Evolutionary conservation across 2,329 filamentous ascomycete species (phyloP).

Genomic region (Pseudocercospora cruenta): DNA sequence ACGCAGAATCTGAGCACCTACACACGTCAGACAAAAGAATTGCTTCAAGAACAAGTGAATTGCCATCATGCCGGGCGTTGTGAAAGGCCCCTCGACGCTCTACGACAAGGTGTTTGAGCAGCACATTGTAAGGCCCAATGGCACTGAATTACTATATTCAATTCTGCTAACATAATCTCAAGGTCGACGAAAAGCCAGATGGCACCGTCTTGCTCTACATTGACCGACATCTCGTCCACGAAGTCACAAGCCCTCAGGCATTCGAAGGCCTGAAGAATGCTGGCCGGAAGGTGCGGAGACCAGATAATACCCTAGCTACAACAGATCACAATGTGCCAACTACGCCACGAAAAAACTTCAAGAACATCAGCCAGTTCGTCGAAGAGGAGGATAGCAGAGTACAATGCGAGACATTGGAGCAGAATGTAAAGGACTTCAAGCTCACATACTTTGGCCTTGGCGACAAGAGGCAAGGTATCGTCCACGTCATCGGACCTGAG

Average conservation of each 20-base stretch:
- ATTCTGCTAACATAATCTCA: conserved; percentile 9
- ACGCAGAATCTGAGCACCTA: not conserved
- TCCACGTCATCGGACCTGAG: conserved; percentile 97
- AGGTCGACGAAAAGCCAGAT: conserved; percentile 85
- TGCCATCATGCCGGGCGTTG: conserved; percentile 37
- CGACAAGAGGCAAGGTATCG: conserved; percentile 96
- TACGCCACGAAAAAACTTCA: conserved; percentile 85
- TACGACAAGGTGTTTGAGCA: conserved; percentile 97
- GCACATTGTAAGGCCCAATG: conserved; percentile 65
- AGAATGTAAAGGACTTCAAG: conserved; percentile 95
- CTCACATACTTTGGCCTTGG: conserved; percentile 96
- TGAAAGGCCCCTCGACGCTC: conserved; percentile 38
- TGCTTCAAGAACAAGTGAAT: not conserved
- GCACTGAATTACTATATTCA: not conserved
- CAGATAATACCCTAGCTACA: conserved; percentile 94
- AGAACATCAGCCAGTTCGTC: conserved; percentile 91
- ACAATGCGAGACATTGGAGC: conserved; percentile 93
- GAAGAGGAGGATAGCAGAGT: conserved; percentile 90
- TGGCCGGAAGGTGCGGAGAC: conserved; percentile 81
- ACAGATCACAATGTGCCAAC: conserved; percentile 98
- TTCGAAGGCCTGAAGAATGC: conserved; percentile 95
- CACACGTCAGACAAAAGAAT: not conserved
- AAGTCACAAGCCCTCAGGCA: conserved; percentile 98
- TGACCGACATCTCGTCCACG: conserved; percentile 93
- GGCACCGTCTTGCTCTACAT: conserved; percentile 93